Percentiles rank a stretch among this genome's conserved stretches.
phyloP scores from a whole-genome alignment of 495 filamentous ascomycete genomes.

The Pyrenula aspistea region DNA sequence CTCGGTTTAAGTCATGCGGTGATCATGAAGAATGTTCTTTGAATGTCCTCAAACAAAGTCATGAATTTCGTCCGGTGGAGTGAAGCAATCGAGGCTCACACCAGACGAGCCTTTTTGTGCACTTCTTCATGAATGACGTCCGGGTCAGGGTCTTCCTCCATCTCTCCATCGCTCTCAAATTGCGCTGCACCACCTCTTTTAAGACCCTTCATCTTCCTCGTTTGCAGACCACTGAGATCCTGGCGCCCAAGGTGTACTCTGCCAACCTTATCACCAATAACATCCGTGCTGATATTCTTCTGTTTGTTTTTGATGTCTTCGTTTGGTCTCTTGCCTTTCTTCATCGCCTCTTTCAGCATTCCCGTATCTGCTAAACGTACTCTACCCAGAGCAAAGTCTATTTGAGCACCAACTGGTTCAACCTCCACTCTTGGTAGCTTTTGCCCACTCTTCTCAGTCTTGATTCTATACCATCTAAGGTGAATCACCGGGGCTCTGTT shows the following conservation, averaged over 20 bases:
- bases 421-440: conserved; percentile 82
- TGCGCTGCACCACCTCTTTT: conserved; percentile 59
- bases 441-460: conserved; percentile 76
- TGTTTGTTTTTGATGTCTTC: conserved; percentile 51
- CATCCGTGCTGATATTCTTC: conserved; percentile 87
- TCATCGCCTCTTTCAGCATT: conserved; percentile 81
- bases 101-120: conserved; percentile 24
- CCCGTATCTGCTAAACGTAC: conserved; percentile 62
- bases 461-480: conserved; percentile 71
- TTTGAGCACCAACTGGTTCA: conserved; percentile 89
- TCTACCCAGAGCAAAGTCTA: conserved; percentile 84
- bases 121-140: conserved; percentile 30
- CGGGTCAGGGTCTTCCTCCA: conserved; percentile 28
- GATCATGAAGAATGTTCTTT: too few species aligned
- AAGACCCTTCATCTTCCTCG: conserved; percentile 97
- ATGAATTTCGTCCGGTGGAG: too few species aligned
- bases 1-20: too few species aligned
- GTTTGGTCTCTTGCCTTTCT: conserved; percentile 59
- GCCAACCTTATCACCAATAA: conserved; percentile 91
- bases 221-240: conserved; percentile 79
- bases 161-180: conserved; percentile 26
- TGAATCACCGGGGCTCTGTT: conserved; percentile 57
- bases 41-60: too few species aligned
- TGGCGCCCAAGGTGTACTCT: conserved; percentile 86
- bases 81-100: too few species aligned